phyloP scores from a whole-genome alignment of 371 early-diverging fungal genomes.

The Mortierella sp. region DNA sequence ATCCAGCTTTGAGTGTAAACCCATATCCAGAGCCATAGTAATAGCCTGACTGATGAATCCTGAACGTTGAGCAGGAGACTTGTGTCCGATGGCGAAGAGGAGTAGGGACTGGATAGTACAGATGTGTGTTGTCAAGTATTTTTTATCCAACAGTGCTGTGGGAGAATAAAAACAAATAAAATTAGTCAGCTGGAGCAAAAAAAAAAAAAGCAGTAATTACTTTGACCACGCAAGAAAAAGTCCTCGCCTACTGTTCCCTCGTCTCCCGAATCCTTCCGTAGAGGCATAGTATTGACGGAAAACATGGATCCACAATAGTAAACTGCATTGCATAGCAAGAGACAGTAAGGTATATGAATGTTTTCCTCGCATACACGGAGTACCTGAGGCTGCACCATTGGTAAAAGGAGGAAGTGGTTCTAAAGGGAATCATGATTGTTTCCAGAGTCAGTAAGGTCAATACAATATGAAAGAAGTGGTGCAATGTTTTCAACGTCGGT shows the following conservation, averaged over 20 bases:
- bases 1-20: constrained; percentile 37
- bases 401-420: constrained; percentile 40
- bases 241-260: constrained; percentile 53
- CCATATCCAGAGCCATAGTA: constrained; percentile 55
- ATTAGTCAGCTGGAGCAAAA: too few species aligned
- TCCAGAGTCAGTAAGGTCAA: neutral
- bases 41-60: constrained; percentile 56
- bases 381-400: constrained; percentile 51
- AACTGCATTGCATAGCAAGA: constrained; percentile 52
- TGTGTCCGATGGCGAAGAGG: constrained; percentile 52
- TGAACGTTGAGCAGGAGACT: constrained; percentile 50
- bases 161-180: neutral
- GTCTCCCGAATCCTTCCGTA: constrained; percentile 42
- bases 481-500: neutral
- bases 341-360: constrained; percentile 47
- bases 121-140: constrained; percentile 49
- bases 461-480: neutral
- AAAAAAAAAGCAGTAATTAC: constrained; percentile 20
- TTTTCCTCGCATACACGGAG: constrained; percentile 51
- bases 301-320: constrained; percentile 56
- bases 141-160: constrained; percentile 44
- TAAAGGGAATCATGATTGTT: constrained; percentile 8
- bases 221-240: constrained; percentile 53
- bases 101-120: constrained; percentile 52
- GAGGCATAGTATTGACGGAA: constrained; percentile 23